Evolutionary conservation across 116 monocot species (phyloP), one percentile per base, ranked within the genome.

Genomic region (Cymodocea nodosa): DNA sequence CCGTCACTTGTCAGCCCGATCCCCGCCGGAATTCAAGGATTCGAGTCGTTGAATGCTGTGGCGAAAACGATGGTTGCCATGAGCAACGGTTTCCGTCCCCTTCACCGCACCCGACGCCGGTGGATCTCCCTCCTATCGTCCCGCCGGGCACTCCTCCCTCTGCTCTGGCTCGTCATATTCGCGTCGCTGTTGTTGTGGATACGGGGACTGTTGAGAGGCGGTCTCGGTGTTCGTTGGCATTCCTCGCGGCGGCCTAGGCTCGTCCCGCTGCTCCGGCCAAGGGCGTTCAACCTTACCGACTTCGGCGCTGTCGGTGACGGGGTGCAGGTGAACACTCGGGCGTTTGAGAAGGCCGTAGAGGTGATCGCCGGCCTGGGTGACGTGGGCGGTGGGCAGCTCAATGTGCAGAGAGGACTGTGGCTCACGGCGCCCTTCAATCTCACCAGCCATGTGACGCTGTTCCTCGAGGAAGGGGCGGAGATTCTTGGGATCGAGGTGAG

Each of bases 361-460:
- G 81, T 61, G 68, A 87, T 91, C 17, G 52, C 68, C 54, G 37
- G 50, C 71, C 65, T 85, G 22, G 65, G 59, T 51, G 56, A 49
- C 52, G 71, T 54, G 50, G 95, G 91, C 2, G 95, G 90, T 1
- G 87, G 88, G 60, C 80, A 83, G 79, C 81, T 97, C 35, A 80
- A 73, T 34, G 88, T 97, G 44, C 77, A 64, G 37, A 17, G 83
- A 1, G 95, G 95, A 15, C 15, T 53, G 8, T 97, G 95, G 91
- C 72, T 95, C 7, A 95, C 95, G 20, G 87, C 81, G 25, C 90
- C 90, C 8, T 95, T 95, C 70, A 95, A 95, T 73, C 77, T 95
- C 40, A 95, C 95, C 25, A 95, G 95, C 44, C 82, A 83, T 25
- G 78, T 95, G 91, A 90, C 95, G 12, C 83, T 95, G 55, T 95